phyloP scores from a whole-genome alignment of 2,329 filamentous ascomycete species.

The Sporothrix sp. region DNA sequence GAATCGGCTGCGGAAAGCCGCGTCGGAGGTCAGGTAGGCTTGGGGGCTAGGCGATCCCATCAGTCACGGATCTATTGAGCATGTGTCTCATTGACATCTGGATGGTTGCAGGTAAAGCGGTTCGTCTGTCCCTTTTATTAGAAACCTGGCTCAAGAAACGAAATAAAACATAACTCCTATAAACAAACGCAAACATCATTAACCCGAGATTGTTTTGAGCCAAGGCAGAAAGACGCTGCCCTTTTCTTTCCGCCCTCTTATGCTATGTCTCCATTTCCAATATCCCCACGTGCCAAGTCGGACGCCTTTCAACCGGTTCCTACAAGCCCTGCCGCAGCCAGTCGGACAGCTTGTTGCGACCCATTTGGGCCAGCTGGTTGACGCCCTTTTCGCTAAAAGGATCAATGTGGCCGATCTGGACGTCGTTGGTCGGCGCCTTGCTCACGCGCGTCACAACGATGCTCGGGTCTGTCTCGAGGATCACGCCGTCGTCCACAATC shows the following conservation, averaged over 20 bases:
- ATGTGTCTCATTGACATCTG: too few species aligned
- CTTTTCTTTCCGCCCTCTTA: neutral
- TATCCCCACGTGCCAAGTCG: conserved; percentile 4
- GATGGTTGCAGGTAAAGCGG: too few species aligned
- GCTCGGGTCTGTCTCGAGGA: conserved; percentile 93
- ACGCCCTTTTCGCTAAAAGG: conserved; percentile 83
- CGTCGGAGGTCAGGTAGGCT: conserved; percentile 43
- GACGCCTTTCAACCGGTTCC: too few species aligned
- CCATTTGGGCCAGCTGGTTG: conserved; percentile 87
- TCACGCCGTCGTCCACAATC: conserved; percentile 89
- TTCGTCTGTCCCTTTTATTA: too few species aligned
- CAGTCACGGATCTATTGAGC: neutral
- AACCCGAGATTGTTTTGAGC: too few species aligned
- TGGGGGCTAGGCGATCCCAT: neutral
- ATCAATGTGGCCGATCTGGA: conserved; percentile 87
- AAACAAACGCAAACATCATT: too few species aligned
- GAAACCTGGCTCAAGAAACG: too few species aligned
- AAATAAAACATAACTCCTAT: neutral
- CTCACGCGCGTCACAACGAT: conserved; percentile 88
- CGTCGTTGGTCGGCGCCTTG: conserved; percentile 82
- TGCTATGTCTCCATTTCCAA: neutral
- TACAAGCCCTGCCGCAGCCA: conserved; percentile 77
- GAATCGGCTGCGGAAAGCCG: conserved; percentile 73
- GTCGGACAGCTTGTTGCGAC: conserved; percentile 83
- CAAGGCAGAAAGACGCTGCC: too few species aligned